Base-by-base conservation (phyloP, 306 rosid genomes). In the Casuarina glauca region DNA sequence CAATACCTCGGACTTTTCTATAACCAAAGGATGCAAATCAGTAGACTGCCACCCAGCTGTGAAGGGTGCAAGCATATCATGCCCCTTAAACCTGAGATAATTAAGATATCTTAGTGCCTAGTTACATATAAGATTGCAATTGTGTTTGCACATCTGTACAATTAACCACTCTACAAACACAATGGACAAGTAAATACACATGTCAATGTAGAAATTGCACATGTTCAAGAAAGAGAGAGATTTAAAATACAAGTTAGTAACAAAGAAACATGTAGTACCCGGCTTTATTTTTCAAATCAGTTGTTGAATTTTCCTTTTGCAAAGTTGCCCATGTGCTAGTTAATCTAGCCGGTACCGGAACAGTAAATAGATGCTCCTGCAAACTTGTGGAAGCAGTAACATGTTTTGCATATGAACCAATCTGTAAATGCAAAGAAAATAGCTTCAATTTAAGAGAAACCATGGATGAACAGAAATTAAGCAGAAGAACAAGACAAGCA, bases 1-100 rank as follows among this genome's bases (percentile, higher is more conserved):
- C 32, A 67, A 42, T 67, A 88, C 91, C 98, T 91, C 97, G 36
- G 99, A 93, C 83, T 79, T 96, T 5, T 90, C 99, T 76, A 96
- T 90, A 74, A 96, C 17, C 76, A 93, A 78, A 72, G 99, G 99
- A 79, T 85, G 44, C 80, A 77, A 36, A 81, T 91, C 94, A 54
- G 82, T 13, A 66, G 84, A 78, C 81, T 90, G 94, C 90, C 91
- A 85, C 81, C 98, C 99, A 35, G 98, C 87, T 9, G 97, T 95
- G 91, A 95, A 95, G 80, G 99, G 99, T 49, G 99, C 99, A 80
- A 95, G 97, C 99, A 95, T 95, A 72, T 82, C 88, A 80, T 95
- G 99, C 52, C 96, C 93, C 84, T 82, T 91, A 75, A 74, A 87
- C 84, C 99, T 95, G 89, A 50, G 64, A 83, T 46, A 74, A 67